Percentiles rank a stretch among this genome's conserved stretches.
Conservation (phyloP, 2,329 filamentous ascomycete species). For the Orbilia brochopaga region DNA sequence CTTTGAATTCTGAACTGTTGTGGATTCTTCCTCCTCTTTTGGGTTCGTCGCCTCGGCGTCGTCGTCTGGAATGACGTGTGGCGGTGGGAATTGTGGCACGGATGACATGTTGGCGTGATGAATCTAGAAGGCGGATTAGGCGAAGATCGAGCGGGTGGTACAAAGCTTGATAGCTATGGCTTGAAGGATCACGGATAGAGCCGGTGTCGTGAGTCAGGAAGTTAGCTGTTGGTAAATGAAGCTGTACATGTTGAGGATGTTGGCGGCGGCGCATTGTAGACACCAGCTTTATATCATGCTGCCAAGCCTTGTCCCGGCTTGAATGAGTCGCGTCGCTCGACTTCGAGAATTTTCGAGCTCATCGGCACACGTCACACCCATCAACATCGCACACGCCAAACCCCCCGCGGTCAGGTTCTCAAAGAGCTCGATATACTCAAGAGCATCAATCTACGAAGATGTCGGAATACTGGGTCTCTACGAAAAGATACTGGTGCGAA, state of each 20-base stretch:
- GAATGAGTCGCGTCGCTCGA: background rate
- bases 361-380: slow-evolving; percentile 19
- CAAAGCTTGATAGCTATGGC: too few species aligned
- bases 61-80: slow-evolving; percentile 25
- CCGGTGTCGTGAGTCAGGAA: too few species aligned
- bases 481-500: slow-evolving; percentile 97
- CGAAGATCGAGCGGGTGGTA: background rate
- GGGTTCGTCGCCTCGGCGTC: slow-evolving; percentile 6
- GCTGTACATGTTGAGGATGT: background rate
- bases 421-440: slow-evolving; percentile 20
- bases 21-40: slow-evolving; percentile 14
- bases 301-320: slow-evolving; percentile 3
- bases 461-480: slow-evolving; percentile 99
- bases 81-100: slow-evolving; percentile 28
- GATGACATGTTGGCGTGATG: slow-evolving; percentile 25
- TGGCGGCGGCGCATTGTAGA: background rate
- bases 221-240: too few species aligned
- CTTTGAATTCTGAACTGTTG: slow-evolving; percentile 7
- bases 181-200: too few species aligned
- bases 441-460: slow-evolving; percentile 61
- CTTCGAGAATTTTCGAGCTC: slow-evolving; percentile 38
- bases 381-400: background rate
- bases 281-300: background rate
- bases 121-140: background rate
- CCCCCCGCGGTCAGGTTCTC: background rate